These are phyloP conservation scores for Cyberlindnera maclurae DNA, from an alignment of 805 yeast genomes.

Conservation along the genomic window DNA sequence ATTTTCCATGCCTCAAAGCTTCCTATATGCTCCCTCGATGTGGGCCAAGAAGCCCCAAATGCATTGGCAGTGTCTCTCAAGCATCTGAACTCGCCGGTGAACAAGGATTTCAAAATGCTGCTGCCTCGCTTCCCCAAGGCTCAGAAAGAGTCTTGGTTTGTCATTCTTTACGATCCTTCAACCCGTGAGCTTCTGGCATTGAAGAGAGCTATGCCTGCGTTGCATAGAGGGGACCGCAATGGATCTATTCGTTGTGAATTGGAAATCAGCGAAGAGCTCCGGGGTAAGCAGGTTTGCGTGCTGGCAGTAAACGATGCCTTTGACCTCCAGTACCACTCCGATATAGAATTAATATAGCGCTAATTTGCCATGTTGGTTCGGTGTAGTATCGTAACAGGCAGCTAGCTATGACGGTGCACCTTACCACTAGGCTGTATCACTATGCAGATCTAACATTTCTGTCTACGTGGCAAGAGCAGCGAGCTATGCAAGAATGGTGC, in stretches of 20 bases:
- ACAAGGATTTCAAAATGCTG: constrained; percentile 58
- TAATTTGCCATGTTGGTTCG: no score
- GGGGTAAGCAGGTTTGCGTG: constrained; percentile 40
- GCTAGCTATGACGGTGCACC: no score
- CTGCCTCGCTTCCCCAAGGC: constrained; percentile 82
- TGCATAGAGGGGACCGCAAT: constrained; percentile 19
- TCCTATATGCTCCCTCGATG: constrained; percentile 49
- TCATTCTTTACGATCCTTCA: constrained; percentile 46
- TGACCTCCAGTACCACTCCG: constrained; percentile 39
- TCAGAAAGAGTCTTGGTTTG: constrained; percentile 93
- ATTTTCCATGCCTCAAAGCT: constrained; percentile 44
- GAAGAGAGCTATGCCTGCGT: constrained; percentile 68
- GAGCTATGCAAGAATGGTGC: no score
- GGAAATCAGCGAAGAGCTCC: constrained; percentile 41
- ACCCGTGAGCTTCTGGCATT: constrained; percentile 52
- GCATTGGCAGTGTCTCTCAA: constrained; percentile 37
- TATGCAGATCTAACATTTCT: no score
- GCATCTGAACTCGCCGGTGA: constrained; percentile 42
- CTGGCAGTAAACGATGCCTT: constrained; percentile 60
- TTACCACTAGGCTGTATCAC: no score
- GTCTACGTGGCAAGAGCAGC: no score
- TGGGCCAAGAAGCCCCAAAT: constrained; percentile 31
- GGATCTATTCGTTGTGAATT: constrained; percentile 34
- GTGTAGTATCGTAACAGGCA: no score
- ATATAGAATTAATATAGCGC: constrained; percentile 7